These are phyloP conservation scores for Brassica balearica DNA, from an alignment of 441 rosid genomes.

Conservation along the genomic window DNA sequence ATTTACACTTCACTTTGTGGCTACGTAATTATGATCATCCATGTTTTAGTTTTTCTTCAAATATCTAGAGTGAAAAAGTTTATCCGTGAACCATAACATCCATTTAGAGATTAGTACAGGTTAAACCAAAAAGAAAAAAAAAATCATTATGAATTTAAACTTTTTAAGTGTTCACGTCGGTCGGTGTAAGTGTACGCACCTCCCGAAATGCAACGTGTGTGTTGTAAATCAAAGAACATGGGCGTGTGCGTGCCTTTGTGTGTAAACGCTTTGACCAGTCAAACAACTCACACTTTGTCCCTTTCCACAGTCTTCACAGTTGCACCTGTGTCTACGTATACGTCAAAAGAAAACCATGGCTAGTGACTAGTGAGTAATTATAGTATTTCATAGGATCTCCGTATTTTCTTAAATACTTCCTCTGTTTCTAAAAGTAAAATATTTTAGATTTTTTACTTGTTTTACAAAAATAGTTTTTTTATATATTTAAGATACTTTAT, in stretches of 20 bases:
- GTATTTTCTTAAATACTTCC: background rate
- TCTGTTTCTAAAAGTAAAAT: no score
- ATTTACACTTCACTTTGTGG: no score
- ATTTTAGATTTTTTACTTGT: no score
- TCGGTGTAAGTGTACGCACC: constrained; percentile 33
- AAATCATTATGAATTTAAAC: no score
- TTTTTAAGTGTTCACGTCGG: constrained; percentile 9
- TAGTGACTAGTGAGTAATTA: background rate
- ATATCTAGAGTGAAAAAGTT: no score
- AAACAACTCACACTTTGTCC: constrained; percentile 27
- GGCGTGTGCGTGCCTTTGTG: constrained; percentile 19
- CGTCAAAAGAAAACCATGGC: background rate
- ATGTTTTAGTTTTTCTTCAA: no score
- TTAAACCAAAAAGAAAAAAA: no score
- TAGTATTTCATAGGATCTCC: background rate
- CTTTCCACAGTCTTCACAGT: constrained; percentile 13
- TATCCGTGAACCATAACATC: no score
- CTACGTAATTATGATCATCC: no score
- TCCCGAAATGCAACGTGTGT: constrained; percentile 42
- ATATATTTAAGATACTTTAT: no score
- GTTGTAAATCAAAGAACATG: constrained; percentile 30
- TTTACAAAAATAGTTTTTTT: no score
- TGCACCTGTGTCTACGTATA: constrained; percentile 16
- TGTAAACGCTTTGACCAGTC: constrained; percentile 42
- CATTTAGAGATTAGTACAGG: no score